A percentile compares a stretch with the other conserved stretches of the same genome.
phyloP scores from a whole-genome alignment of 2,329 filamentous ascomycete genomes.

The Stagonosporopsis rhizophila region DNA sequence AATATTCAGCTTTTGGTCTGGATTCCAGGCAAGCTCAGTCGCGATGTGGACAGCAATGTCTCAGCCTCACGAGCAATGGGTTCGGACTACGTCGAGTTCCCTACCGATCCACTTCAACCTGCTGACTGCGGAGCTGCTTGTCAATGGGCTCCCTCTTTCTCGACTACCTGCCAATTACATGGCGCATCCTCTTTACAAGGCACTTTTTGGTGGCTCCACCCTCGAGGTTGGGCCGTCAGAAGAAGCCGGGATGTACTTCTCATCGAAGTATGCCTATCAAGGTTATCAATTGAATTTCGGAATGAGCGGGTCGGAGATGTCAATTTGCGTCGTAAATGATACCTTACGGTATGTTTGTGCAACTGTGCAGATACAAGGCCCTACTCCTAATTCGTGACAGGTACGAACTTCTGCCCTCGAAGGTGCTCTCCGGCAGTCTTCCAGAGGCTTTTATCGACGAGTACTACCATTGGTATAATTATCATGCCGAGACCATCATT shows the following conservation, averaged over 20 bases:
- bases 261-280: not conserved
- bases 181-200: not conserved
- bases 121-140: not conserved
- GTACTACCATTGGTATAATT: too few relatives aligned
- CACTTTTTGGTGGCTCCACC: not conserved
- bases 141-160: not conserved
- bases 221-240: not conserved
- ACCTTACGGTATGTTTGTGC: too few relatives aligned
- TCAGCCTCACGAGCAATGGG: too few relatives aligned
- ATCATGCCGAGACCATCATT: too few relatives aligned
- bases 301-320: not conserved
- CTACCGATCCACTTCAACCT: not conserved
- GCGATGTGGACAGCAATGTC: too few relatives aligned
- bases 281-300: not conserved
- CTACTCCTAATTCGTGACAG: not conserved
- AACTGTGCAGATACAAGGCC: too few relatives aligned
- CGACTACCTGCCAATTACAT: not conserved
- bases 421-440: too few relatives aligned
- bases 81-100: too few relatives aligned
- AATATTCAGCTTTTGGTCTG: too few relatives aligned
- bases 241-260: not conserved
- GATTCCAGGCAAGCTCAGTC: too few relatives aligned
- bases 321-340: too few relatives aligned
- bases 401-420: not conserved
- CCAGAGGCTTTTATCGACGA: too few relatives aligned